Base-by-base conservation (phyloP, 148 eudicot genomes). In the Suaeda aralocaspica region DNA sequence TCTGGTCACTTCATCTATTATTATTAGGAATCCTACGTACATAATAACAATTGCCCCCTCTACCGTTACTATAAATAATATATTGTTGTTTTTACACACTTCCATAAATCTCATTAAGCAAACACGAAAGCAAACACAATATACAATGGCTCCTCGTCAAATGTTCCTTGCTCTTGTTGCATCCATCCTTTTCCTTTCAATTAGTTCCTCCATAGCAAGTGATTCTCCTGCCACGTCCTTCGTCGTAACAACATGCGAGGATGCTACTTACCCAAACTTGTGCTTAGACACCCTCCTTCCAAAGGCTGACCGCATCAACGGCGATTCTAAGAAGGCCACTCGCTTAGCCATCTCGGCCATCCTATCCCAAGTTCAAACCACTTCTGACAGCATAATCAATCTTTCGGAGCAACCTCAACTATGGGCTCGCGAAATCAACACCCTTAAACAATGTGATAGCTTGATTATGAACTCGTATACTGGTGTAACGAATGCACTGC, bases 281-380 rank as follows among this genome's bases (percentile, higher is more conserved):
- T 57, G 60, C 60, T 15, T 57, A 18, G 11, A 57, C 29, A 57
- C 33, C 60, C 60, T 57, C 14, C 18, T 55, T 16, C 60, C 60
- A 1, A 10, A 7, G 16, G 22, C 31, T 1, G 60, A 26, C 25
- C 60, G 60, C 31, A 29, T 57, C 34, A 29, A 57, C 34, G 31
- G 18, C 7, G 22, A 57, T 19, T 8, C 11, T 16, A 57, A 57
- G 15, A 57, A 57, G 31, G 31, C 18, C 16, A 16, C 12, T 18
- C 60, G 60, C 33, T 16, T 57, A 6, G 60, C 60, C 60, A 11
- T 56, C 15, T 16, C 22, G 31, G 60, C 60, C 14, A 4, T 33
- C 14, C 1, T 24, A 29, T 26, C 29, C 2, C 29, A 26, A 16
- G 29, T 29, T 13, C 30, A 57, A 13, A 9, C 60, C 29, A 57